Conservation (phyloP, 805 yeast species). For the Metschnikowia peoriensis region DNA sequence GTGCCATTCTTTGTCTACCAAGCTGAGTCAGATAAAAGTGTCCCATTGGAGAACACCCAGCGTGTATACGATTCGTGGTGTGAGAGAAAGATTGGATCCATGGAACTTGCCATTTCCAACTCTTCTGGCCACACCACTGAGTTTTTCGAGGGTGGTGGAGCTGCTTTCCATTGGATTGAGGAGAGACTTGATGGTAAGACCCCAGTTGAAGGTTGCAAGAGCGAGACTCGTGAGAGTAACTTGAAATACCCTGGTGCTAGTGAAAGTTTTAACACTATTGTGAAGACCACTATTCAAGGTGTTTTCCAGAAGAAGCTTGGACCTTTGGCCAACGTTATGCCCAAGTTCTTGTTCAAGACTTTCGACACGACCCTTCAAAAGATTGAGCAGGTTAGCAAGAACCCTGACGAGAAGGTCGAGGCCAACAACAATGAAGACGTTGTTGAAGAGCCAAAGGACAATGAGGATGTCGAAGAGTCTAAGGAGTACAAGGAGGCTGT, state of each 20-base stretch:
- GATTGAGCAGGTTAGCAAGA: too few relatives aligned
- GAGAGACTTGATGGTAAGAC: slow-evolving; percentile 11
- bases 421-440: too few relatives aligned
- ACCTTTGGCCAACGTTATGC: not conserved
- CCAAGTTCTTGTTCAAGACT: not conserved
- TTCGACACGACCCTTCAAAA: too few relatives aligned
- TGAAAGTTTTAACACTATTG: slow-evolving; percentile 2
- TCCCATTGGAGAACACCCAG: slow-evolving; percentile 20
- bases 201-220: slow-evolving; percentile 13
- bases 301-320: not conserved
- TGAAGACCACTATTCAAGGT: slow-evolving; percentile 1
- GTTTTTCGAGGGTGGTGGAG: slow-evolving; percentile 12
- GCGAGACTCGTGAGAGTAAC: slow-evolving; percentile 10
- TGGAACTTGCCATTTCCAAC: slow-evolving; percentile 27
- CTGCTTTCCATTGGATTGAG: slow-evolving; percentile 15
- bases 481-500: too few relatives aligned
- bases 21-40: slow-evolving; percentile 22
- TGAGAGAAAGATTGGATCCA: slow-evolving; percentile 24
- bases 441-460: too few relatives aligned
- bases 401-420: too few relatives aligned
- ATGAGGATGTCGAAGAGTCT: too few relatives aligned
- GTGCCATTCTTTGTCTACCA: slow-evolving; percentile 28
- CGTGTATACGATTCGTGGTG: slow-evolving; percentile 30
- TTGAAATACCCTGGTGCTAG: slow-evolving; percentile 15
- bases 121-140: slow-evolving; percentile 29